Base-by-base conservation (phyloP, 108 stramenopile species). In the Cyclotella baltica region DNA sequence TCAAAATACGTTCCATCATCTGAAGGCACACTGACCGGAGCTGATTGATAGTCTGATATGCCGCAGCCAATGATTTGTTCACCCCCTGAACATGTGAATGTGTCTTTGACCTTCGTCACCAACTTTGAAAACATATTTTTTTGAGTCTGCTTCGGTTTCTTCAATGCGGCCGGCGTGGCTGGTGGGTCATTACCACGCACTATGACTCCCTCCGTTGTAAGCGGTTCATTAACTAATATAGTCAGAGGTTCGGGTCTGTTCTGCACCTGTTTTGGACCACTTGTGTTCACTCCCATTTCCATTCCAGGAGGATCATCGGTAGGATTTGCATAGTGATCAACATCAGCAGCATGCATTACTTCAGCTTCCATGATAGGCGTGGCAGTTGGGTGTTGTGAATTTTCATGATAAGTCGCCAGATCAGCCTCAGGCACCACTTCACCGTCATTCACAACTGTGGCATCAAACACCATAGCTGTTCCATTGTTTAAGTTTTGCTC, bases 41-140 rank as follows among this genome's bases (percentile, higher is more conserved):
- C 71, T 27, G 40, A 72, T 56, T 70, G 56, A 55, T 56, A 35
- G 6, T 56, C 55, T 0, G 48, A 22, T 30, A 33, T 43, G 9
- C 23, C 23, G 2, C 22, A 13, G 31, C 31, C 59, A 62, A 62
- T 34, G 4, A 31, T 25, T 64, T 31, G 40, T 5, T 22, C 50
- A 29, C 31, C 43, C 35, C 40, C 30, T 19, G 65, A 52, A 57
- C 75, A 75, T 36, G 56, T 30, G 27, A 69, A 46, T 8, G 62
- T 30, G 25, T 35, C 28, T 23, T 38, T 62, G 20, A 69, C 50
- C 22, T 43, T 61, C 47, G 23, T 77, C 25, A 67, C 67, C 10
- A 69, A 56, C 16, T 51, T 52, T 31, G 67, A 57, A 25, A 77
- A 53, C 5, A 36, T 61, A 36, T 51, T 62, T 30, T 65, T 75